A percentile compares a stretch with the other conserved stretches of the same genome.
Conservation (phyloP, 495 filamentous ascomycete species). For the Aspergillus baeticus region DNA sequence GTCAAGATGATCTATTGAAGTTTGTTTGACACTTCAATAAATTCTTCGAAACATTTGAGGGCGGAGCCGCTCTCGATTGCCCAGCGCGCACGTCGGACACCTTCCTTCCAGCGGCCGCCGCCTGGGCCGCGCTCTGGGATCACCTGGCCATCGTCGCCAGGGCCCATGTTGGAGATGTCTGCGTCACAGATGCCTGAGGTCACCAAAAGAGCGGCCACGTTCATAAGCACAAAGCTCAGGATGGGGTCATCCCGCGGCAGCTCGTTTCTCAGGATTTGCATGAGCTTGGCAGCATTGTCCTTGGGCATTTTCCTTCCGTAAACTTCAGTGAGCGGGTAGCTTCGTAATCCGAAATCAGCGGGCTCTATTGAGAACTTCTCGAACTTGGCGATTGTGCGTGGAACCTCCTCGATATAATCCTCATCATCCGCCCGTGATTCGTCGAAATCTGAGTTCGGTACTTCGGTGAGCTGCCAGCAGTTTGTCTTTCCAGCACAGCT, state of each 20-base stretch:
- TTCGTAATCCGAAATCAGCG: constrained; percentile 76
- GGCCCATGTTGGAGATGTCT: constrained; percentile 72
- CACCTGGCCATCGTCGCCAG: constrained; percentile 70
- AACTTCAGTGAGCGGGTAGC: constrained; percentile 72
- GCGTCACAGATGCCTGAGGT: constrained; percentile 82
- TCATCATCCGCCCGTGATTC: constrained; percentile 29
- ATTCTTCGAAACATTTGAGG: constrained; percentile 67
- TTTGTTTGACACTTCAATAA: constrained; percentile 61
- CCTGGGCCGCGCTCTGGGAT: constrained; percentile 78
- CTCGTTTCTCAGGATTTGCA: constrained; percentile 70
- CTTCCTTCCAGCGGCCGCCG: constrained; percentile 89
- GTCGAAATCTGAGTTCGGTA: constrained; percentile 43
- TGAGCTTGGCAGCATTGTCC: constrained; percentile 83
- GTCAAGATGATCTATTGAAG: constrained; percentile 19
- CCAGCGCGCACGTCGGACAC: constrained; percentile 79
- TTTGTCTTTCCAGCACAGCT: constrained; percentile 81
- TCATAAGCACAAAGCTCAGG: constrained; percentile 89
- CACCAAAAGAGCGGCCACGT: constrained; percentile 85
- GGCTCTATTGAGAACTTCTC: constrained; percentile 76
- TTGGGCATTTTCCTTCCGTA: constrained; percentile 79
- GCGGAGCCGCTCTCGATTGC: constrained; percentile 79
- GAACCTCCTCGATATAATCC: constrained; percentile 37
- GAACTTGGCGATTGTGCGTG: constrained; percentile 52
- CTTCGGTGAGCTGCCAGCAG: constrained; percentile 77
- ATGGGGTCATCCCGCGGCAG: constrained; percentile 76